phyloP scores from a whole-genome alignment of 495 filamentous ascomycete genomes.

The Melanomma pulvis-pyrius region DNA sequence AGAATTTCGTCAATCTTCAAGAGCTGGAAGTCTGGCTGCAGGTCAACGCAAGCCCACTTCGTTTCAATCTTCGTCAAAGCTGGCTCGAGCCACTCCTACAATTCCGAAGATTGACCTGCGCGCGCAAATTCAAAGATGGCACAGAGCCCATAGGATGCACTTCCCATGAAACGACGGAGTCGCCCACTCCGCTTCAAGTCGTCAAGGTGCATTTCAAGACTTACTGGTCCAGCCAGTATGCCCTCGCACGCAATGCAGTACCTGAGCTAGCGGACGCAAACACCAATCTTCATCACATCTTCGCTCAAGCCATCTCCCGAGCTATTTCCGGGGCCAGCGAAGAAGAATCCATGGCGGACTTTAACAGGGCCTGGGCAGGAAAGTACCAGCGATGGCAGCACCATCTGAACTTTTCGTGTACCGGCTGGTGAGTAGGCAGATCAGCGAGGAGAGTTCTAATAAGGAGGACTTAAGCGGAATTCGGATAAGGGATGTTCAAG shows the following conservation, averaged over 20 bases:
- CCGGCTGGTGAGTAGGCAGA: conserved; percentile 11
- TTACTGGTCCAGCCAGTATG: background rate
- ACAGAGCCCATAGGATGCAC: background rate
- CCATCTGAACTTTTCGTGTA: conserved; percentile 22
- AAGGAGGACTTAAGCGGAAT: background rate
- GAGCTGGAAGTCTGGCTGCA: conserved; percentile 23
- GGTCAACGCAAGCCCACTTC: conserved; percentile 7
- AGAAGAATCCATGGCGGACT: conserved; percentile 25
- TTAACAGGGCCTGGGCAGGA: conserved; percentile 20
- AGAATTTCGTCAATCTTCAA: conserved; percentile 6
- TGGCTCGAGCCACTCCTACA: conserved; percentile 23
- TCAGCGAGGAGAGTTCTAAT: background rate
- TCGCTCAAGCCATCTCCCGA: conserved; percentile 19
- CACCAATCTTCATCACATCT: conserved; percentile 26
- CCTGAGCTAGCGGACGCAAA: conserved; percentile 11
- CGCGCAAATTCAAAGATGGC: background rate
- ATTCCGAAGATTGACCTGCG: conserved; percentile 18
- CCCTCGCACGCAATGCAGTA: background rate
- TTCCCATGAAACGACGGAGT: background rate
- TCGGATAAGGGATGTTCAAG: background rate
- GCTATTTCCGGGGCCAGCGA: conserved; percentile 21
- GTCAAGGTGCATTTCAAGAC: conserved; percentile 21
- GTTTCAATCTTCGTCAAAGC: conserved; percentile 18
- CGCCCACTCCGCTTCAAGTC: background rate
- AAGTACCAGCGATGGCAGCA: conserved; percentile 22